phyloP scores from a whole-genome alignment of 1,284 basidiomycete genomes.

The Porogramme epimiltina region DNA sequence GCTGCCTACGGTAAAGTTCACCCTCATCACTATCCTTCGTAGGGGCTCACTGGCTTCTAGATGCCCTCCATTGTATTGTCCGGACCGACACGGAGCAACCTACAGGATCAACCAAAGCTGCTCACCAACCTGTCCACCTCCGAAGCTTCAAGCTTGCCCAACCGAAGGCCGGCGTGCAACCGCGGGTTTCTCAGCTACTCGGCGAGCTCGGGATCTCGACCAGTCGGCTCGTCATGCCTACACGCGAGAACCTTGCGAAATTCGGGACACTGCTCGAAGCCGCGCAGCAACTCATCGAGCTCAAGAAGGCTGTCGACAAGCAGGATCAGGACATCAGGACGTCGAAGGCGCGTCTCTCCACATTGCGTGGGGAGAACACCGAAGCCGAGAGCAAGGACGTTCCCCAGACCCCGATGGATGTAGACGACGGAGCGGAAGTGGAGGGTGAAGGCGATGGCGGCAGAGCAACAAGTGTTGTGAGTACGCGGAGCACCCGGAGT shows the following conservation, averaged over 20 bases:
- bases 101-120: constrained; percentile 65
- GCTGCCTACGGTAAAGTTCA: constrained; percentile 52
- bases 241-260: constrained; percentile 72
- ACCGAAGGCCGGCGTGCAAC: constrained; percentile 74
- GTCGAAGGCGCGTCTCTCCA: constrained; percentile 66
- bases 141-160: constrained; percentile 82
- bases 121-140: constrained; percentile 77
- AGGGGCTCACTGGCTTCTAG: constrained; percentile 36
- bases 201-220: constrained; percentile 76
- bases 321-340: constrained; percentile 83
- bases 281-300: constrained; percentile 75
- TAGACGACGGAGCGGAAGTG: constrained; percentile 36
- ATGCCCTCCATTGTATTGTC: constrained; percentile 75
- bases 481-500: constrained; percentile 56
- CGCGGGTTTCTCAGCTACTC: constrained; percentile 74
- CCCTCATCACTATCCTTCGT: too few species aligned
- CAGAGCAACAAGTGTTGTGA: constrained; percentile 66
- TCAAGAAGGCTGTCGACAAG: constrained; percentile 86
- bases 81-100: constrained; percentile 61
- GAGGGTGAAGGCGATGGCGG: constrained; percentile 43
- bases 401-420: constrained; percentile 32
- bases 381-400: constrained; percentile 37
- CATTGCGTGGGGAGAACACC: constrained; percentile 43
- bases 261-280: constrained; percentile 77
- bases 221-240: constrained; percentile 88